Percentiles rank a stretch among this genome's conserved stretches.
phyloP scores from a whole-genome alignment of 164 flowering plant species.

The Nymphaea colorata region DNA sequence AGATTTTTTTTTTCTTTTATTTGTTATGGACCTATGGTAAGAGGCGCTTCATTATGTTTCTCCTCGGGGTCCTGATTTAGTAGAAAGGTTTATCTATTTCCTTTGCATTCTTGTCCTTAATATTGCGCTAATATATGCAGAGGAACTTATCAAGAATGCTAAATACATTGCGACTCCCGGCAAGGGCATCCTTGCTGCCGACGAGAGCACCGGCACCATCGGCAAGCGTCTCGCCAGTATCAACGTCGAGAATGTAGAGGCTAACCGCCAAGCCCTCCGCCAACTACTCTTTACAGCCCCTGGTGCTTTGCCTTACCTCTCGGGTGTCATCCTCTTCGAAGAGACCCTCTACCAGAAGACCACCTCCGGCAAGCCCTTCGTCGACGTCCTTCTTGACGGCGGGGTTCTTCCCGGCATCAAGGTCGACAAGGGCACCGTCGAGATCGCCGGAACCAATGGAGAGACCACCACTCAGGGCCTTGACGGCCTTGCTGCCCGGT shows the following conservation, averaged over 20 bases:
- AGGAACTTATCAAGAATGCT: constrained; percentile 77
- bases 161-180: constrained; percentile 81
- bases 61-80: too few relatives aligned
- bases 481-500: constrained; percentile 52
- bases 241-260: constrained; percentile 69
- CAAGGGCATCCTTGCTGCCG: constrained; percentile 73
- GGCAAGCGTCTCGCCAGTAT: constrained; percentile 77
- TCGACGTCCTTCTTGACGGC: constrained; percentile 51
- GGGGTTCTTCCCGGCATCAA: constrained; percentile 71
- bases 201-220: constrained; percentile 79
- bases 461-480: constrained; percentile 81
- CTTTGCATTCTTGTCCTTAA: too few relatives aligned
- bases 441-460: constrained; percentile 63
- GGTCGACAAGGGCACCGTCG: constrained; percentile 74
- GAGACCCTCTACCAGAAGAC: constrained; percentile 80
- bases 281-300: constrained; percentile 70
- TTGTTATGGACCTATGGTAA: too few relatives aligned
- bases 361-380: constrained; percentile 57
- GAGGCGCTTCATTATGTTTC: too few relatives aligned
- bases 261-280: constrained; percentile 70
- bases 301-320: constrained; percentile 45
- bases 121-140: constrained; percentile 15
- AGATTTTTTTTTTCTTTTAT: too few relatives aligned
- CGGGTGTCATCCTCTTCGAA: constrained; percentile 77
- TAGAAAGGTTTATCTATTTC: too few relatives aligned